Evolutionary conservation across 2,329 filamentous ascomycete species (phyloP).

Genomic region (Rachicladosporium sp.): DNA sequence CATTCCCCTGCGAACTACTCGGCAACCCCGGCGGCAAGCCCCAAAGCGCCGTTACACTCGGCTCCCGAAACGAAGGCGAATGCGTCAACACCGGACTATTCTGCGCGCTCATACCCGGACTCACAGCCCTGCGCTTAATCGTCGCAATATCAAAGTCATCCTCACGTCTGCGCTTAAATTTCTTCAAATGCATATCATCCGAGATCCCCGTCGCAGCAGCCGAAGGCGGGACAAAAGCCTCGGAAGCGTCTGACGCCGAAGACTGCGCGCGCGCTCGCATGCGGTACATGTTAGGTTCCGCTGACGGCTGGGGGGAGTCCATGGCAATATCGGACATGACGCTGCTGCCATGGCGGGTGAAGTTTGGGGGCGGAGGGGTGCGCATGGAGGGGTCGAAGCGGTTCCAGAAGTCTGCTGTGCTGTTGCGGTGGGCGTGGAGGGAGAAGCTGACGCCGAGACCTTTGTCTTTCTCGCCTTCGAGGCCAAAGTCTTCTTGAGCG

Average conservation of each 20-base stretch:
- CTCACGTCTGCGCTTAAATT: constrained; percentile 65
- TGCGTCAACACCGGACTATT: constrained; percentile 76
- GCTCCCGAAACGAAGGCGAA: constrained; percentile 63
- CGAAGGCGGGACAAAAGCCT: constrained; percentile 15
- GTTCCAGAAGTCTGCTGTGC: constrained; percentile 66
- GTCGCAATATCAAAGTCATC: constrained; percentile 80
- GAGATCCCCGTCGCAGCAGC: constrained; percentile 12
- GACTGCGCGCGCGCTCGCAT: constrained; percentile 21
- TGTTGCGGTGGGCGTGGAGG: constrained; percentile 59
- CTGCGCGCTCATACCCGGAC: constrained; percentile 79
- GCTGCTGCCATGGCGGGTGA: constrained; percentile 43
- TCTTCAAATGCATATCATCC: constrained; percentile 23
- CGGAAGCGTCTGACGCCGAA: constrained; percentile 20
- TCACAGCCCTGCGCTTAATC: constrained; percentile 85
- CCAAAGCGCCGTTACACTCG: constrained; percentile 44
- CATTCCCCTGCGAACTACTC: constrained; percentile 19
- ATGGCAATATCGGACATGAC: constrained; percentile 54
- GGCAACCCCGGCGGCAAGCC: constrained; percentile 47
- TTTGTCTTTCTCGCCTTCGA: constrained; percentile 22
- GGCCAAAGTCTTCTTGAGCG: constrained; percentile 53
- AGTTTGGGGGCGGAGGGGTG: constrained; percentile 47
- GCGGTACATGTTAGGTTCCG: constrained; percentile 12
- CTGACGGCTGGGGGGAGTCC: constrained; percentile 45
- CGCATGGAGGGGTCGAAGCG: constrained; percentile 56
- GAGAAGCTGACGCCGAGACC: constrained; percentile 57